Percentiles rank a stretch among this genome's conserved stretches.
Evolutionary conservation across 495 filamentous ascomycete species (phyloP).

Genomic region (Umbilicaria muhlenbergii): DNA sequence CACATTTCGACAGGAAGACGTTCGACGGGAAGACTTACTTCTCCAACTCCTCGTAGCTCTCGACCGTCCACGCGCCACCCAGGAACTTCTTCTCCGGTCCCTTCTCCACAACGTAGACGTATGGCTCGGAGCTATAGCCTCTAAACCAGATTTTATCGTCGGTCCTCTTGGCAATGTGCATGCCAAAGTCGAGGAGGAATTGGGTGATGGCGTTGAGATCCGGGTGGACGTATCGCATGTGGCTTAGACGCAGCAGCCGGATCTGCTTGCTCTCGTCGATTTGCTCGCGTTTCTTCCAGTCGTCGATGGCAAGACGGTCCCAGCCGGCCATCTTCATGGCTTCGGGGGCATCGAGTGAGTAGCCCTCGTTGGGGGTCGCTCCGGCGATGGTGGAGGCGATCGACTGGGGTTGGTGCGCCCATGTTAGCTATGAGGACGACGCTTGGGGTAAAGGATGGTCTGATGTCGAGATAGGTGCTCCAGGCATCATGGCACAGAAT

Average conservation of each 20-base stretch:
- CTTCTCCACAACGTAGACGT: constrained; percentile 33
- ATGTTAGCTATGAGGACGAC: no score
- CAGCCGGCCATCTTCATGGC: constrained; percentile 44
- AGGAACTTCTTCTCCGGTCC: constrained; percentile 34
- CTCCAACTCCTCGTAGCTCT: constrained; percentile 39
- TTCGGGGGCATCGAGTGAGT: constrained; percentile 3
- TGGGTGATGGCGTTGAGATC: constrained; percentile 29
- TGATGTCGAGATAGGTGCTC: no score
- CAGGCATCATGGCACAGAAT: no score
- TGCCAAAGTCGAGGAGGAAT: constrained; percentile 44
- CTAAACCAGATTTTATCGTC: constrained; percentile 39
- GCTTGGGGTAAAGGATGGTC: no score
- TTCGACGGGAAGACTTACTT: constrained; percentile 6
- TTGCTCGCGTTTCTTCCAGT: not conserved
- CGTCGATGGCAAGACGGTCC: constrained; percentile 2
- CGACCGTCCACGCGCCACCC: constrained; percentile 37
- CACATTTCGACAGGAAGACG: no score
- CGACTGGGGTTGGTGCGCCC: no score
- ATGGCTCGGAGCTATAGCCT: constrained; percentile 45
- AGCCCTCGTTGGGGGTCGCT: no score
- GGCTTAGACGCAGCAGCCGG: constrained; percentile 34
- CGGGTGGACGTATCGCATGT: constrained; percentile 41
- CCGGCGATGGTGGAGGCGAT: no score
- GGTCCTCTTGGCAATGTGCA: constrained; percentile 26
- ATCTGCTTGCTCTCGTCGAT: constrained; percentile 20